A percentile compares a stretch with the other conserved stretches of the same genome.
phyloP scores from a whole-genome alignment of 75 land plant genomes.

The Larix kaempferi region DNA sequence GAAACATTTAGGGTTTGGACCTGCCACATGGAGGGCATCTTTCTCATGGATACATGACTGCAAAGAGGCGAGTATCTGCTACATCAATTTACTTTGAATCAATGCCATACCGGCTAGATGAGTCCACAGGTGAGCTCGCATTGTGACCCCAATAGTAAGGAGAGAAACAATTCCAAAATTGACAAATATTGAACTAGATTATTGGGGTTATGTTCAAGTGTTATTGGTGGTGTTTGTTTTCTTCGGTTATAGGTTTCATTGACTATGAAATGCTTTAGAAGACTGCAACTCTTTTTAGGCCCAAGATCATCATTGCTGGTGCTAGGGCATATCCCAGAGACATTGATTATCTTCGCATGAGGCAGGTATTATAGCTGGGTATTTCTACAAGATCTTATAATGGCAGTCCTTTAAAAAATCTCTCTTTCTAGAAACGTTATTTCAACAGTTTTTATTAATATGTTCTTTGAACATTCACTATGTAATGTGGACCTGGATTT shows the following conservation, averaged over 20 bases:
- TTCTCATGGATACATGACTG: slow-evolving; percentile 87
- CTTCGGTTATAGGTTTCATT: slow-evolving; percentile 47
- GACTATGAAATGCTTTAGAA: slow-evolving; percentile 88
- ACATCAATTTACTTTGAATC: slow-evolving; percentile 90
- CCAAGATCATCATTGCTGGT: slow-evolving; percentile 86
- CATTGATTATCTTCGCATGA: slow-evolving; percentile 82
- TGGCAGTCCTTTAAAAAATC: neutral
- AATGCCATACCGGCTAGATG: slow-evolving; percentile 88
- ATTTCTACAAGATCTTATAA: neutral
- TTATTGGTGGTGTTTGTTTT: neutral
- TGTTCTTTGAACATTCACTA: neutral
- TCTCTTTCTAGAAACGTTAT: neutral
- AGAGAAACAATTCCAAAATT: neutral
- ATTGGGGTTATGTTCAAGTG: neutral
- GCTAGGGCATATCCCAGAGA: slow-evolving; percentile 91
- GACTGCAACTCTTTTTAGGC: slow-evolving; percentile 74
- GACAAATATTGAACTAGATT: neutral
- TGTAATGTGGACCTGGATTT: neutral
- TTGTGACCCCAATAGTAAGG: neutral
- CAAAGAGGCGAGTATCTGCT: slow-evolving; percentile 87
- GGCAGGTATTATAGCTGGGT: slow-evolving; percentile 49
- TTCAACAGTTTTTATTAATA: neutral
- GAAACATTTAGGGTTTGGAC: slow-evolving; percentile 57
- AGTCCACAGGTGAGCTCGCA: slow-evolving; percentile 50
- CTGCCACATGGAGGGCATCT: slow-evolving; percentile 89